phyloP scores from a whole-genome alignment of 257 asterid genomes.

The Primulina huaijiensis region DNA sequence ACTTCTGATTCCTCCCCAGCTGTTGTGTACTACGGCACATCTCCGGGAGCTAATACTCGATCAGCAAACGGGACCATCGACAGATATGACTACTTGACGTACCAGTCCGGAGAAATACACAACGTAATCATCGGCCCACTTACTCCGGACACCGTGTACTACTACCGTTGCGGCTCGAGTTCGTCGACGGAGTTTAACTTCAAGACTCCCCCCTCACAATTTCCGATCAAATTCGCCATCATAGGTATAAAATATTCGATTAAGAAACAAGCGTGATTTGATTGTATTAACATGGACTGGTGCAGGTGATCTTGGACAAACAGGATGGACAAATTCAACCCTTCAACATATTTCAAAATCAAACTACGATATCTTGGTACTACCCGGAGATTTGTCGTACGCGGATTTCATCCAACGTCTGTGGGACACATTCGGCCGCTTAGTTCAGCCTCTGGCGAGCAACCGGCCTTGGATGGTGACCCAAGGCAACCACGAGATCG shows the following conservation, averaged over 20 bases:
- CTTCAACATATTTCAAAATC: slow-evolving; percentile 54
- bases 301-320: slow-evolving; percentile 82
- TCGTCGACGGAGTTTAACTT: slow-evolving; percentile 43
- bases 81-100: slow-evolving; percentile 37
- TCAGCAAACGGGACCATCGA: slow-evolving; percentile 46
- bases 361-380: slow-evolving; percentile 49
- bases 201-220: slow-evolving; percentile 56
- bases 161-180: slow-evolving; percentile 42
- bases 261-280: no score
- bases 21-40: slow-evolving; percentile 50
- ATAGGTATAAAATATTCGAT: slow-evolving; percentile 33
- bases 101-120: slow-evolving; percentile 62
- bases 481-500: slow-evolving; percentile 85
- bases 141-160: slow-evolving; percentile 49
- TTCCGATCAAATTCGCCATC: slow-evolving; percentile 60
- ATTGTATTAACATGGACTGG: not conserved
- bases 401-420: slow-evolving; percentile 46
- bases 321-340: slow-evolving; percentile 70
- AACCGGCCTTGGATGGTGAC: slow-evolving; percentile 92
- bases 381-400: slow-evolving; percentile 77
- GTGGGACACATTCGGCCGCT: slow-evolving; percentile 78
- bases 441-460: slow-evolving; percentile 68
- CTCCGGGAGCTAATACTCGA: slow-evolving; percentile 36
- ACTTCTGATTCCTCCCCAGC: slow-evolving; percentile 38
- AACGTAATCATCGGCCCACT: slow-evolving; percentile 69